A percentile compares a stretch with the other conserved stretches of the same genome.
Evolutionary conservation across 352 stramenopile genomes (phyloP).

Genomic region (Globisporangium nagaii): DNA sequence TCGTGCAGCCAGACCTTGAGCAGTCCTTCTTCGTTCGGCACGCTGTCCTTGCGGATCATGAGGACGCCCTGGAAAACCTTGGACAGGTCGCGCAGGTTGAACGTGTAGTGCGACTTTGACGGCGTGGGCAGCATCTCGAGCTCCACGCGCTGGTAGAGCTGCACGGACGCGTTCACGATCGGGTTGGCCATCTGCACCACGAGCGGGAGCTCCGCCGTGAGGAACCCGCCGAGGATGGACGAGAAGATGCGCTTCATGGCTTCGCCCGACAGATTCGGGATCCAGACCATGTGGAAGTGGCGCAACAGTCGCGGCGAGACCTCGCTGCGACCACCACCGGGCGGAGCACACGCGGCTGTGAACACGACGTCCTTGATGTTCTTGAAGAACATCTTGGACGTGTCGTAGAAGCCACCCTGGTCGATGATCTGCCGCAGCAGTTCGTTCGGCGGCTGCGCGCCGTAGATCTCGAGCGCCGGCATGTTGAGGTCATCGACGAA

Average conservation of each 20-base stretch:
- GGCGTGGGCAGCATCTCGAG: conserved; percentile 88
- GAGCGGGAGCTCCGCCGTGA: conserved; percentile 57
- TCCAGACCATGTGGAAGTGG: conserved; percentile 91
- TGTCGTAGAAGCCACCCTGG: conserved; percentile 88
- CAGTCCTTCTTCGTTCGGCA: conserved; percentile 61
- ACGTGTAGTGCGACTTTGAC: conserved; percentile 92
- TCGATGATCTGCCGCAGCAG: conserved; percentile 90
- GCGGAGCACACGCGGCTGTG: conserved; percentile 78
- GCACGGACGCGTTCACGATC: conserved; percentile 86
- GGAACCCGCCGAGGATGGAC: conserved; percentile 87
- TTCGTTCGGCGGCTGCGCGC: conserved; percentile 90
- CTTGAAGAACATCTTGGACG: conserved; percentile 93
- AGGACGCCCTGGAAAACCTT: conserved; percentile 93
- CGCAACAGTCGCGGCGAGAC: conserved; percentile 81
- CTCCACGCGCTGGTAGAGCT: conserved; percentile 86
- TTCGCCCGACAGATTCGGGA: conserved; percentile 75
- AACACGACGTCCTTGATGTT: conserved; percentile 85
- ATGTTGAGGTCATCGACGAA: conserved; percentile 94
- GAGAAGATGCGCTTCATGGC: conserved; percentile 90
- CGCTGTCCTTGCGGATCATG: conserved; percentile 86
- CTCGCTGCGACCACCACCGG: conserved; percentile 82
- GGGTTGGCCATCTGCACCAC: conserved; percentile 65
- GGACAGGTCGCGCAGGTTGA: conserved; percentile 91
- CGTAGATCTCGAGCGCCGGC: conserved; percentile 90
- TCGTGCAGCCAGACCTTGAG: conserved; percentile 91